Evolutionary conservation across 1,284 basidiomycete species (phyloP), one percentile per base, ranked within the genome.

Genomic region (Fomitopsis pinicola): DNA sequence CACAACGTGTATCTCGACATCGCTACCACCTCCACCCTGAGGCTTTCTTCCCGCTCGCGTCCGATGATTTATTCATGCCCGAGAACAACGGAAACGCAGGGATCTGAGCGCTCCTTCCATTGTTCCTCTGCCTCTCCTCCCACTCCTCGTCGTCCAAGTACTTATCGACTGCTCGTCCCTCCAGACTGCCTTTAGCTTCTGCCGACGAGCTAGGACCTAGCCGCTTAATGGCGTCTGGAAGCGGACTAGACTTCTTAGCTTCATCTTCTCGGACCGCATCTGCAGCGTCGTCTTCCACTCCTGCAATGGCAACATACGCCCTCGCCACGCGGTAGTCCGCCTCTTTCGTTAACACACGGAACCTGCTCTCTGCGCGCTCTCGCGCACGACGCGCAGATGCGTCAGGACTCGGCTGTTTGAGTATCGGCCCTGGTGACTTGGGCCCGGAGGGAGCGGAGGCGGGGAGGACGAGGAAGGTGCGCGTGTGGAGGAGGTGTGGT

Each of bases 401-500:
- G 55, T 76, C 74, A 17, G 73, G 68, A 36, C 78, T 75, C 30
- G 54, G 42, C 10, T 12, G 1, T 30, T 58, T 53, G 59, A 59
- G 46, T 9, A 44, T 61, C 9, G 63, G 55, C 3, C 42, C 28
- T 12, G 2, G 36, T n/a, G 42, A 3, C 19, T 22, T 36, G 66
- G 57, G 6, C 62, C 54, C 6, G 62, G 61, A 9, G 67, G 60
- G 1, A 68, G 61, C 1, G 62, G 54, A 15, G 45, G 78, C 77
- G 5, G 81, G 88, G 58, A 84, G 80, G 26, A 77, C 68, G 59
- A 92, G 72, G 65, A 77, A 82, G 1, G 78, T 76, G 17, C 88
- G 83, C 0, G 89, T 91, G 72, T 91, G 89, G 5, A 92, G 76
- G 17, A 91, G 75, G 67, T 91, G 88, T 2, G 90, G 89, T 0